Evolutionary conservation across 768 basidiomycete species (phyloP).

Genomic region (Boletus tylopilopsis): DNA sequence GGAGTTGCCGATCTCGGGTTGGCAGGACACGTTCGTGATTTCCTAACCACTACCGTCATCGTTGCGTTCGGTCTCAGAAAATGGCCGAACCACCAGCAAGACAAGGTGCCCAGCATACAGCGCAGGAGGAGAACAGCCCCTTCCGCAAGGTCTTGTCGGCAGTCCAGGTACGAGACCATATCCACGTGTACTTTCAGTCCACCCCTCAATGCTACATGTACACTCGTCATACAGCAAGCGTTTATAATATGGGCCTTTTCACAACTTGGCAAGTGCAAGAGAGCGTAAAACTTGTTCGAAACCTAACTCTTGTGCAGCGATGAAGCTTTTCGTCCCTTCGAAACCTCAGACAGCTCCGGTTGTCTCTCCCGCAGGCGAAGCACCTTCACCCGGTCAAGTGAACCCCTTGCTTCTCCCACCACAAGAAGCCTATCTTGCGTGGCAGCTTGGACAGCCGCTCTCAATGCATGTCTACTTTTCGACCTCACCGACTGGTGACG

Average conservation of each 20-base stretch:
- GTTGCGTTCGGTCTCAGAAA: not conserved
- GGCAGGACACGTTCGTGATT: not conserved
- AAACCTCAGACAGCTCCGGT: constrained; percentile 32
- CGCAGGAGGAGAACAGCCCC: constrained; percentile 33
- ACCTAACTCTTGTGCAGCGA: constrained; percentile 32
- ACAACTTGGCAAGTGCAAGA: constrained; percentile 51
- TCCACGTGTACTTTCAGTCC: constrained; percentile 1
- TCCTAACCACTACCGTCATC: constrained; percentile 4
- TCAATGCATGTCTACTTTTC: constrained; percentile 75
- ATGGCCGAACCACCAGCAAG: constrained; percentile 27
- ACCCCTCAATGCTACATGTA: constrained; percentile 7
- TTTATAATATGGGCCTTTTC: constrained; percentile 62
- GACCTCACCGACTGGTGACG: constrained; percentile 57
- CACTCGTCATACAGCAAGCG: constrained; percentile 52
- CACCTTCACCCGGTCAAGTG: constrained; percentile 24
- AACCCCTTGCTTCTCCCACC: constrained; percentile 56
- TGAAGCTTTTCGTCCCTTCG: constrained; percentile 39
- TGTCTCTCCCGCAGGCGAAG: constrained; percentile 20
- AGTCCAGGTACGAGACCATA: constrained; percentile 41
- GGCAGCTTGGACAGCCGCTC: constrained; percentile 57
- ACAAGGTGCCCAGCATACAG: constrained; percentile 17
- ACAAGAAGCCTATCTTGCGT: constrained; percentile 49
- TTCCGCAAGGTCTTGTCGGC: constrained; percentile 35
- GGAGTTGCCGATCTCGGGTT: constrained; percentile 17
- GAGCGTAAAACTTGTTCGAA: not conserved